Base-by-base conservation (phyloP, 306 rosid genomes). In the Potentilla sterilis region DNA sequence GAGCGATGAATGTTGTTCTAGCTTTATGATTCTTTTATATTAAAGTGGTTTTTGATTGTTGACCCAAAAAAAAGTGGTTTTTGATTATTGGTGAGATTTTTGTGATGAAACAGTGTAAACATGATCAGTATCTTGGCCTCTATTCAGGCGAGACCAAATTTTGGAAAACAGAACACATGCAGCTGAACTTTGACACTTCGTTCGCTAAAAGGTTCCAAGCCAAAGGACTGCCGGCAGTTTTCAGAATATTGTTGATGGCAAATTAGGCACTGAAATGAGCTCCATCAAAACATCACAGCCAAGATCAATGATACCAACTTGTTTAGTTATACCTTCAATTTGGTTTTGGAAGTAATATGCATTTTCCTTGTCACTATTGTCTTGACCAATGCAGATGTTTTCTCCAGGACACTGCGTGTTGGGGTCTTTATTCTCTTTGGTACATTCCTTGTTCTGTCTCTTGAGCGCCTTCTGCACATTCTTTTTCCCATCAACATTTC, bases 351-450 rank as follows among this genome's bases (percentile, higher is more conserved):
- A 19, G 32, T 75, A 16, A 7, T 0, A 6, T 21, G 77, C 24
- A 24, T 83, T 83, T 69, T 83, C 83, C 67, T 75, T 67, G 54
- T 79, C 70, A n/a, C 52, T 12, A 54, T 79, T 75, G 0, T 34
- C 21, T 9, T 68, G 21, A n/a, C 18, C 6, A 1, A 28, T 47
- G 59, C 9, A 52, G 0, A 41, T 13, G 47, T 47, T 49, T 9
- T 69, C 28, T 55, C 35, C 66, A 0, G 74, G 47, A 74, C 10
- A 62, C 2, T 22, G 69, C 24, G 5, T 22, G 24, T 59, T 66
- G 24, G 62, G 67, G 2, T 48, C 28, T 32, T 62, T 77, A 63
- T 69, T 24, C 49, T 77, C 81, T 22, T 66, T 44, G 7, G 21
- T 14, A 6, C 18, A 37, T 4, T 42, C 73, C 68, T 55, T 64